Base-by-base conservation (phyloP, 2,329 filamentous ascomycete genomes). In the Colletotrichum cordylinicola region DNA sequence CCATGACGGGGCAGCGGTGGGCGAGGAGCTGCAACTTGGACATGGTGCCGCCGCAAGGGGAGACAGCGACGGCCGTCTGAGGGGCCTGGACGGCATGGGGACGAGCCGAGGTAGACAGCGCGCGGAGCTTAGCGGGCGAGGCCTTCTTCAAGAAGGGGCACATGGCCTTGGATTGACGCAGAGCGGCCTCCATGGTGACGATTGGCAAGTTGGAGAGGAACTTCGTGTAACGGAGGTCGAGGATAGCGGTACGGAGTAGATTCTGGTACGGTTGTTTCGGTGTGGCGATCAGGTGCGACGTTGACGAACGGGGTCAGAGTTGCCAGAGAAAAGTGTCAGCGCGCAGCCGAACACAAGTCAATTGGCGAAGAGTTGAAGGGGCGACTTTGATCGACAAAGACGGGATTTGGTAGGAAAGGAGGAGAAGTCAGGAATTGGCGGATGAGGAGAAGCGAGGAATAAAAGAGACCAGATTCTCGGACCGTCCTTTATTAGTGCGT, bases 121-220 rank as follows among this genome's bases (percentile, higher is more conserved):
- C 94, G 80, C 97, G 96, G 78, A 99, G 92, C 72, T 96, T 96
- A 80, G 96, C 94, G 80, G 96, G 95, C 48, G 96, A 96, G 43
- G 97, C 96, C 87, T 96, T 95, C 90, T 96, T 96, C 86, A 99
- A 90, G 88, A 99, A 99, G 72, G 97, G 97, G 88, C 97, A 99
- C 93, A 99, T 94, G 84, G 94, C 93, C 90, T 96, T 96, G 85
- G 96, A 98, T 87, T 98, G 96, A 86, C 95, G 95, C 82, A 98
- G 93, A 81, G 98, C 93, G 82, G 95, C 91, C 90, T 99, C 97
- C 97, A 99, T 99, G 82, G 77, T 84, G 79, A 76, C 21, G 65
- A 62, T 37, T 29, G 48, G 31, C 66, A 48, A 39, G 15, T 74
- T 73, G 43, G 24, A 48, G 24, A 35, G 70, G 48, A 24, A 10